Base-by-base conservation (phyloP, 2,329 filamentous ascomycete genomes). In the Cladosporium sp. region DNA sequence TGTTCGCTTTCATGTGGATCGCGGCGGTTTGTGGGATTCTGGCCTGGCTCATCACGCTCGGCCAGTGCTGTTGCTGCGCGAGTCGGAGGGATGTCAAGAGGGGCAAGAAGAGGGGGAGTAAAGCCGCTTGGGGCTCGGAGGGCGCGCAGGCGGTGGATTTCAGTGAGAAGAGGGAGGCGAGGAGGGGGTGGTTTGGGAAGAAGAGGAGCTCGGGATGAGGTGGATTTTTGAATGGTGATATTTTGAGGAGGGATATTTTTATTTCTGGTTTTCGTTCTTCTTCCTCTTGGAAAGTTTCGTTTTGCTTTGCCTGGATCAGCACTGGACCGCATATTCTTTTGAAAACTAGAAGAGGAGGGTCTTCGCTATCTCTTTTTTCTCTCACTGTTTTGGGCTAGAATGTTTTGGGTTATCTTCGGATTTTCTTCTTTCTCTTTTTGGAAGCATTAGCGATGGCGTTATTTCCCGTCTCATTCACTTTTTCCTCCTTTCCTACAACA, bases 1-100 rank as follows among this genome's bases (percentile, higher is more conserved):
- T 96, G 87, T 80, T 95, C 60, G 86, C 73, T 0, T 95, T 95
- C 64, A 92, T 95, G 85, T 97, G 92, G 91, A 79, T 89, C 22
- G 88, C 85, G 0, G 79, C 83, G 0, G 80, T 76, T 0, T 80
- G 85, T 54, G 80, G 81, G 1, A 70, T 89, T 4, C 62, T 91
- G 17, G 85, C 85, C 0, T 91, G 88, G 65, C 48, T 75, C 8
- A 73, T 95, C 17, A 88, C 95, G 67, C 73, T 86, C 22, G 82
- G 84, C 27, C 78, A 92, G 68, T 88, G 85, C 60, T 96, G 89
- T 68, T 95, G 88, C 67, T 88, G 85, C 62, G 78, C 78, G 11
- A 78, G 74, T 36, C 65, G 77, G 43, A 66, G 80, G 53, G 80
- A 84, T 55, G 68, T 83, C 20, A 68, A 63, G 58, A 74, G 61